A percentile compares a stretch with the other conserved stretches of the same genome.
phyloP scores from a whole-genome alignment of 176 grass and related monocot genomes.

The Alloteropsis semialata region DNA sequence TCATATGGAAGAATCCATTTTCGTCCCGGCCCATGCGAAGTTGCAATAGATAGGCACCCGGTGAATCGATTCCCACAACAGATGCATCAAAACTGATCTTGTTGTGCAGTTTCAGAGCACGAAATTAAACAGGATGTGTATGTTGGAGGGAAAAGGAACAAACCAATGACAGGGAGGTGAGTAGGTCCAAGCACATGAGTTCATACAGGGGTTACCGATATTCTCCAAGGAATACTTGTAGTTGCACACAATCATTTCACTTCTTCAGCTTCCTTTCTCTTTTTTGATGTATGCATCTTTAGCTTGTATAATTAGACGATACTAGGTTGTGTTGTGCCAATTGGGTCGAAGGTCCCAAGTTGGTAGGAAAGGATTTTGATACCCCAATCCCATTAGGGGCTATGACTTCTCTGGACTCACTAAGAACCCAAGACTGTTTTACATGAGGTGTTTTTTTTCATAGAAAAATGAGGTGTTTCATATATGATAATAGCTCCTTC shows the following conservation, averaged over 20 bases:
- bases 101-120: neutral
- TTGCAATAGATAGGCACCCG: no score
- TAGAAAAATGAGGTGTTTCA: no score
- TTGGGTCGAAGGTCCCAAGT: no score
- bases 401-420: neutral
- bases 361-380: neutral
- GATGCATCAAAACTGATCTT: neutral
- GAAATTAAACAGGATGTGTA: neutral
- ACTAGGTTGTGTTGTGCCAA: neutral
- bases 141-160: neutral
- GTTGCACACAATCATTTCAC: slow-evolving; percentile 12
- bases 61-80: neutral
- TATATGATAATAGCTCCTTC: no score
- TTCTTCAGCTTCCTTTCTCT: neutral
- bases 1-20: no score
- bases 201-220: neutral
- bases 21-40: no score
- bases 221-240: neutral
- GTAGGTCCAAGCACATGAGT: neutral
- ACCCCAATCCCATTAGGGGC: neutral
- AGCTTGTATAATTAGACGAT: neutral
- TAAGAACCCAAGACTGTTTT: no score
- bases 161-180: neutral
- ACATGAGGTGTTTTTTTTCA: no score
- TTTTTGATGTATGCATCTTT: neutral